phyloP scores from a whole-genome alignment of 768 basidiomycete genomes.

The Calvatia gigantea region DNA sequence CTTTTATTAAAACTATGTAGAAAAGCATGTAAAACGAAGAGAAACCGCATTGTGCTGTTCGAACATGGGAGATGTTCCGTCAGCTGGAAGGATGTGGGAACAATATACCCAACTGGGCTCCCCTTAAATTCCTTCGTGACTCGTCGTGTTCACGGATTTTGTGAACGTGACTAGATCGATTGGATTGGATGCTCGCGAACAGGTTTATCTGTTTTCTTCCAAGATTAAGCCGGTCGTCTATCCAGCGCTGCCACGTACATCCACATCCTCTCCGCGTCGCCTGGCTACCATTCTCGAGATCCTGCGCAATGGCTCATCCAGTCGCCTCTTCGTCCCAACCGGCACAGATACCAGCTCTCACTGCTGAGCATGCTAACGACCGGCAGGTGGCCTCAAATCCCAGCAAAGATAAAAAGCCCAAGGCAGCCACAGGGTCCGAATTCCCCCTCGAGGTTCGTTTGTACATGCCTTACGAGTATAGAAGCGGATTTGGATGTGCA shows the following conservation, averaged over 20 bases:
- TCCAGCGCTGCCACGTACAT: constrained; percentile 29
- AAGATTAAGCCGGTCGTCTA: constrained; percentile 29
- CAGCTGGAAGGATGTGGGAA: not conserved
- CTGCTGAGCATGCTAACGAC: constrained; percentile 35
- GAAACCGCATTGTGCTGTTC: not conserved
- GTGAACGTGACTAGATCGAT: constrained; percentile 10
- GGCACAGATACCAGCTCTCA: constrained; percentile 41
- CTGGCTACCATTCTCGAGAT: constrained; percentile 18
- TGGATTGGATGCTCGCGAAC: constrained; percentile 9
- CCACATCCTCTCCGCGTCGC: constrained; percentile 12
- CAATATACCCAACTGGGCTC: not conserved
- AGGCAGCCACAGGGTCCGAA: constrained; percentile 33
- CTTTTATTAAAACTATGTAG: not conserved
- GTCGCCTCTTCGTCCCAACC: constrained; percentile 55
- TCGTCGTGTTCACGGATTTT: constrained; percentile 1
- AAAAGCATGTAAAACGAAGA: not conserved
- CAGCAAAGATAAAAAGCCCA: constrained; percentile 44
- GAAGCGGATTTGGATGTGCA: not conserved
- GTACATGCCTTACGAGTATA: not conserved
- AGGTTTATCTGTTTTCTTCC: constrained; percentile 21
- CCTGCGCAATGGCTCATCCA: constrained; percentile 49
- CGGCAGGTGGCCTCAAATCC: constrained; percentile 23
- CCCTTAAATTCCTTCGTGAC: not conserved
- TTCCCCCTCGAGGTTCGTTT: constrained; percentile 64
- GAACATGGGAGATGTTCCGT: not conserved